These are phyloP conservation scores for Leucocoprinus birnbaumii DNA, from an alignment of 768 basidiomycete genomes.

Conservation along the genomic window DNA sequence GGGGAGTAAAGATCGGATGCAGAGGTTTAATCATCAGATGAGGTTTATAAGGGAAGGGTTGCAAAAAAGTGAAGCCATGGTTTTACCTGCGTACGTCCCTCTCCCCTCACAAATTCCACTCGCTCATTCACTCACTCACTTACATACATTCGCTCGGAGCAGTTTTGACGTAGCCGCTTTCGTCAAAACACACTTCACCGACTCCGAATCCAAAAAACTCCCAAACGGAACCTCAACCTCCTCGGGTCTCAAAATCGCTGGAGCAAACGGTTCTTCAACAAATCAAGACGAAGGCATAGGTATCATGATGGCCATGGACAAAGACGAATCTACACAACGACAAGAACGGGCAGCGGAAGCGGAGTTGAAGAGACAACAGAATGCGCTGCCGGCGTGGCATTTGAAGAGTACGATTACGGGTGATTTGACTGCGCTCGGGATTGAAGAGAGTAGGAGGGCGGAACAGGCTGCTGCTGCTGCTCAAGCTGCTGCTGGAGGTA, in stretches of 20 bases:
- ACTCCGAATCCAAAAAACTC: slow-evolving; percentile 59
- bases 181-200: slow-evolving; percentile 71
- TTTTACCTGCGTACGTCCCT: slow-evolving; percentile 69
- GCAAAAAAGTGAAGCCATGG: slow-evolving; percentile 85
- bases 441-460: slow-evolving; percentile 64
- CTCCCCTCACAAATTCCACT: neutral
- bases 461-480: slow-evolving; percentile 27
- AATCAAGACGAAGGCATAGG: slow-evolving; percentile 77
- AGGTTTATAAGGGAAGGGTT: slow-evolving; percentile 83
- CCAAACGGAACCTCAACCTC: slow-evolving; percentile 24
- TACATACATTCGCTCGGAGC: neutral
- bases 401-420: slow-evolving; percentile 94
- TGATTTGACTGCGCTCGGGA: slow-evolving; percentile 83
- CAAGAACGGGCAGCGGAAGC: slow-evolving; percentile 78
- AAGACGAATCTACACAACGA: slow-evolving; percentile 74
- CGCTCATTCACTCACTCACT: no score
- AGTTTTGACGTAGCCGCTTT: slow-evolving; percentile 84
- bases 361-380: slow-evolving; percentile 85
- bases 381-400: slow-evolving; percentile 92
- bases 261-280: slow-evolving; percentile 52
- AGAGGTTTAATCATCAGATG: slow-evolving; percentile 91
- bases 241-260: slow-evolving; percentile 69
- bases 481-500: neutral
- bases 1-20: slow-evolving; percentile 93
- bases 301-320: slow-evolving; percentile 87